Evolutionary conservation across 192 early-diverging fungal genomes (phyloP).

Genomic region (Coemansia nantahalensis): DNA sequence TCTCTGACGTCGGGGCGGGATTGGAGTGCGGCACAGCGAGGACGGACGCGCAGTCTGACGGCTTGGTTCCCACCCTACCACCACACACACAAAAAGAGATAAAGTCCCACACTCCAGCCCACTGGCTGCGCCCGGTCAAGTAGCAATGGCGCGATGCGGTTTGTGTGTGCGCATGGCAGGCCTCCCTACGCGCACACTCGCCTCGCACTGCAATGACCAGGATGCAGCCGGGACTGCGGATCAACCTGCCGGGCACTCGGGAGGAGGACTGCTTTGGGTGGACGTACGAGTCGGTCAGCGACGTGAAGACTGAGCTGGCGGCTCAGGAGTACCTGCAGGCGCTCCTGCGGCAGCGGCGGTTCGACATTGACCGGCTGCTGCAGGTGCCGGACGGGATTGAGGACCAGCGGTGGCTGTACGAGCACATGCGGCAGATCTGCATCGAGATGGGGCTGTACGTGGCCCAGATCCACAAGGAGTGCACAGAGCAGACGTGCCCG

Average conservation of each 20-base stretch:
- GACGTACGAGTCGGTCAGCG: conserved; percentile 37
- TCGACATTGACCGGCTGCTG: conserved; percentile 61
- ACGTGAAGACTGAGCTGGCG: conserved; percentile 68
- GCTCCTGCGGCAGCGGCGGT: conserved; percentile 66
- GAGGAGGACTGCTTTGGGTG: conserved; percentile 48
- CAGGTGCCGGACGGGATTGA: conserved; percentile 63
- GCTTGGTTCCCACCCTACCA: not conserved
- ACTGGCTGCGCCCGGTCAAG: not conserved
- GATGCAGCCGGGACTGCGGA: conserved; percentile 3
- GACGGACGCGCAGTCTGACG: conserved; percentile 5
- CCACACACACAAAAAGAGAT: not conserved
- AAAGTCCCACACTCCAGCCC: not conserved
- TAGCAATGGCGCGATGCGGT: no score
- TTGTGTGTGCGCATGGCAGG: no score
- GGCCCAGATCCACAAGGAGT: conserved; percentile 69
- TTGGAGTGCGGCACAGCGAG: conserved; percentile 3
- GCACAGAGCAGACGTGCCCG: conserved; percentile 72
- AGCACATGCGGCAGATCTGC: conserved; percentile 88
- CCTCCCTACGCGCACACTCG: no score
- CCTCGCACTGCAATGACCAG: no score
- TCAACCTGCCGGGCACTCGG: conserved; percentile 27
- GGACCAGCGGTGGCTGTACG: conserved; percentile 76
- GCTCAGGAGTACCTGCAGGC: conserved; percentile 80
- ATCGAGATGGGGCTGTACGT: conserved; percentile 80
- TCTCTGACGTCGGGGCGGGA: no score